Conservation (phyloP, 805 yeast genomes). For the Groenewaldozyma salmanticensis region DNA sequence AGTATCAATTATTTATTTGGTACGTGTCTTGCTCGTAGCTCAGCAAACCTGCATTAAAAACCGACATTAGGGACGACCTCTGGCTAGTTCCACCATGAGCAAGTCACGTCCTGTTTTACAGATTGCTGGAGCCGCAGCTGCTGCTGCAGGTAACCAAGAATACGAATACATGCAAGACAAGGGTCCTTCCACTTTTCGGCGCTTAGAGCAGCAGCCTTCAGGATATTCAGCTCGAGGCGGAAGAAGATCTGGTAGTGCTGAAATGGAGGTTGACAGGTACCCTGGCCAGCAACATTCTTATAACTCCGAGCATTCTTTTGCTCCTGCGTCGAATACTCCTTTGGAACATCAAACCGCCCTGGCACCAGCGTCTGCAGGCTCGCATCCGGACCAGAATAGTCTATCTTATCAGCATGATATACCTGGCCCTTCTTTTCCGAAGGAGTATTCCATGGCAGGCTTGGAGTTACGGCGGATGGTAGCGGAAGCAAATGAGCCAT, state of each 20-base stretch:
- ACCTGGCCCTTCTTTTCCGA: not conserved
- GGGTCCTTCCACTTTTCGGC: not conserved
- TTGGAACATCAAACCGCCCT: not conserved
- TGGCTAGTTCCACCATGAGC: no score
- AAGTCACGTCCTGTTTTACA: not conserved
- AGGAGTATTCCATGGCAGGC: no score
- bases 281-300: not conserved
- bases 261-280: not conserved
- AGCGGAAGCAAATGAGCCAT: not conserved
- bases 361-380: not conserved
- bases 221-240: not conserved
- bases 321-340: no score
- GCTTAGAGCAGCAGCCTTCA: not conserved
- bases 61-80: no score
- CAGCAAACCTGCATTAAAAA: no score
- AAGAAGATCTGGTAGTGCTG: not conserved
- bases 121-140: not conserved
- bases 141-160: not conserved
- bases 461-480: not conserved
- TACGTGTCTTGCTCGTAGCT: no score
- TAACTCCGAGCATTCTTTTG: no score
- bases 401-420: no score
- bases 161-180: no score
- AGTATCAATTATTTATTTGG: no score
- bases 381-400: not conserved